Conservation (phyloP, 495 filamentous ascomycete species). For the Cercophora sp. region DNA sequence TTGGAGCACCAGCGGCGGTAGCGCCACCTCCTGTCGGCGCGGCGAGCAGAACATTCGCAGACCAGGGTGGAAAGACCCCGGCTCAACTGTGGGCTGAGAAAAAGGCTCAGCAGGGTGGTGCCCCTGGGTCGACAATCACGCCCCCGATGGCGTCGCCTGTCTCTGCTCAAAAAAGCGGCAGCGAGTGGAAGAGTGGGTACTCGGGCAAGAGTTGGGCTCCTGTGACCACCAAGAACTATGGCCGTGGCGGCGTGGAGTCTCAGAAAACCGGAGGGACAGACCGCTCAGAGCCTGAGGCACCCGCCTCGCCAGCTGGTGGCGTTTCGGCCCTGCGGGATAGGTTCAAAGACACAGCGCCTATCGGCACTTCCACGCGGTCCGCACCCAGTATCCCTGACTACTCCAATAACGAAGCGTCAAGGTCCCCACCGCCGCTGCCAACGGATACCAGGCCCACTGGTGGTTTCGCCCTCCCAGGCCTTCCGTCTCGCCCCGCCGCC, state of each 20-base stretch:
- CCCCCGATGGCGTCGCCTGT: constrained; percentile 49
- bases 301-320: constrained; percentile 50
- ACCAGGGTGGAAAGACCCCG: constrained; percentile 91
- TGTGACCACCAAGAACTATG: constrained; percentile 67
- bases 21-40: constrained; percentile 61
- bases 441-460: constrained; percentile 58
- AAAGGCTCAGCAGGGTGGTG: constrained; percentile 74
- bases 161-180: constrained; percentile 63
- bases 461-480: constrained; percentile 69
- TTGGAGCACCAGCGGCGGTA: constrained; percentile 44
- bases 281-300: constrained; percentile 36
- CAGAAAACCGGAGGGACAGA: constrained; percentile 55
- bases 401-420: constrained; percentile 38
- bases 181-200: constrained; percentile 87
- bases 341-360: constrained; percentile 66
- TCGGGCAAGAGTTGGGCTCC: constrained; percentile 83
- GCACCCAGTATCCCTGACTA: constrained; percentile 32
- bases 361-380: constrained; percentile 52
- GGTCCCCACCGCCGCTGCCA: constrained; percentile 57
- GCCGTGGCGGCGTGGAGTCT: constrained; percentile 57
- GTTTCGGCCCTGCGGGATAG: constrained; percentile 70
- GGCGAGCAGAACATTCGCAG: constrained; percentile 88
- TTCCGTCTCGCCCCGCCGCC: constrained; percentile 58
- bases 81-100: constrained; percentile 97
- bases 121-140: constrained; percentile 37